Evolutionary conservation across 2,329 filamentous ascomycete genomes (phyloP).

Genomic region (Berkeleyomyces basicola): DNA sequence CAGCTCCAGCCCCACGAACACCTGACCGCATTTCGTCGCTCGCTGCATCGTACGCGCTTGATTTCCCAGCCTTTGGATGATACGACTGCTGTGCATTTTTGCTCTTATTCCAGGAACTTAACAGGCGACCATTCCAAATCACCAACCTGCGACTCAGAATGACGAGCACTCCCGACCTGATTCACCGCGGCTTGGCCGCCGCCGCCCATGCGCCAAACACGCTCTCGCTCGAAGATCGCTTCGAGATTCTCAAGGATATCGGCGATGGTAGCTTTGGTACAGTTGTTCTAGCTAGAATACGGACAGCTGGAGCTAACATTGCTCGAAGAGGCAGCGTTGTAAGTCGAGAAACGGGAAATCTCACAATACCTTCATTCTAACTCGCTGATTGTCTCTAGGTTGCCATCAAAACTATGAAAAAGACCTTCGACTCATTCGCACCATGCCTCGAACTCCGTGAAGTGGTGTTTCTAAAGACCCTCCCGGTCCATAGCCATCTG

Average conservation of each 20-base stretch:
- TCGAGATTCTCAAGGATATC: slow-evolving; percentile 94
- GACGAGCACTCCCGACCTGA: slow-evolving; percentile 41
- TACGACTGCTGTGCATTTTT: background rate
- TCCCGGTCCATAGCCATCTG: slow-evolving; percentile 76
- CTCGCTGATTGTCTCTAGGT: slow-evolving; percentile 39
- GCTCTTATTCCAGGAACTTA: background rate
- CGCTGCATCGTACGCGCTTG: background rate
- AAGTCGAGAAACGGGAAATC: slow-evolving; percentile 25
- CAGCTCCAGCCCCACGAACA: background rate
- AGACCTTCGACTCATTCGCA: slow-evolving; percentile 84
- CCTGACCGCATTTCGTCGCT: background rate
- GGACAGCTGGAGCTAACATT: slow-evolving; percentile 74
- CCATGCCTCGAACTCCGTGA: slow-evolving; percentile 88
- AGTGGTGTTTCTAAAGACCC: slow-evolving; percentile 84
- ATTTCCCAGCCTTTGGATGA: slow-evolving; percentile 7
- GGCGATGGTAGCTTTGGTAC: slow-evolving; percentile 98
- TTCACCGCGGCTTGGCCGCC: slow-evolving; percentile 48
- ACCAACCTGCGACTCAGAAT: slow-evolving; percentile 9
- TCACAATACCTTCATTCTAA: background rate
- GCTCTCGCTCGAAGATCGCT: slow-evolving; percentile 72
- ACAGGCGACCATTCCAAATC: slow-evolving; percentile 15
- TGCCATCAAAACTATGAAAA: slow-evolving; percentile 99
- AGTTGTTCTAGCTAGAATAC: slow-evolving; percentile 78
- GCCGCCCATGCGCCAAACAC: slow-evolving; percentile 34
- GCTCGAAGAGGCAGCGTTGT: slow-evolving; percentile 86